Evolutionary conservation across 139 green algal species (phyloP), one percentile per base, ranked within the genome.

Genomic region (Chlamydomonas schloesseri): DNA sequence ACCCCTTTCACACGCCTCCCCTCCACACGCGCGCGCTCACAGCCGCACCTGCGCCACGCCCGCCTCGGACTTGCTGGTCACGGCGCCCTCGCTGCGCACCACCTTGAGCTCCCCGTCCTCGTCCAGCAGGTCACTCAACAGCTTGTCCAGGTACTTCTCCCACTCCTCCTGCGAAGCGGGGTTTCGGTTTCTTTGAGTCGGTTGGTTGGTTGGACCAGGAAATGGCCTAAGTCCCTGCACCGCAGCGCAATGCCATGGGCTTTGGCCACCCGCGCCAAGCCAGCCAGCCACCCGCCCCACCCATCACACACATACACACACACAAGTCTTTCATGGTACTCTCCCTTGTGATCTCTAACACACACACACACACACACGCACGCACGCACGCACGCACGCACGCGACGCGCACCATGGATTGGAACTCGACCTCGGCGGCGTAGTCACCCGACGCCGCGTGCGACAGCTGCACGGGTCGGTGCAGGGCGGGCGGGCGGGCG

Each of bases 401-500:
- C n/a, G n/a, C n/a, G n/a, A n/a, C n/a, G n/a, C 60, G 14, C 57
- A 72, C 71, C 71, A 37, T 68, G 34, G n/a, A 80, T 71, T 88
- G 37, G 53, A 87, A 86, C 78, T 88, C 73, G 24, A 91, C 73
- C 37, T n/a, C 33, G 46, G 72, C 83, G 21, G 80, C 28, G 75
- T 91, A 91, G 34, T 1, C 55, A 55, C 3, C 36, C 36, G 55
- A 50, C 31, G 46, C 18, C 21, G 46, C 31, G 34, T 84, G 87
- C 14, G 80, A 79, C 23, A 50, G 42, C 42, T 50, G 42, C 42
- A 8, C 42, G 8, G n/a, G n/a, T n/a, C n/a, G n/a, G n/a, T n/a
- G n/a, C n/a, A n/a, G n/a, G n/a, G n/a, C n/a, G n/a, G n/a, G n/a
- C n/a, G n/a, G n/a, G n/a, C n/a, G n/a, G n/a, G n/a, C n/a, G n/a